Percentiles rank a stretch among this genome's conserved stretches.
Conservation (phyloP, 2,329 filamentous ascomycete genomes). For the Huntiella savannae region DNA sequence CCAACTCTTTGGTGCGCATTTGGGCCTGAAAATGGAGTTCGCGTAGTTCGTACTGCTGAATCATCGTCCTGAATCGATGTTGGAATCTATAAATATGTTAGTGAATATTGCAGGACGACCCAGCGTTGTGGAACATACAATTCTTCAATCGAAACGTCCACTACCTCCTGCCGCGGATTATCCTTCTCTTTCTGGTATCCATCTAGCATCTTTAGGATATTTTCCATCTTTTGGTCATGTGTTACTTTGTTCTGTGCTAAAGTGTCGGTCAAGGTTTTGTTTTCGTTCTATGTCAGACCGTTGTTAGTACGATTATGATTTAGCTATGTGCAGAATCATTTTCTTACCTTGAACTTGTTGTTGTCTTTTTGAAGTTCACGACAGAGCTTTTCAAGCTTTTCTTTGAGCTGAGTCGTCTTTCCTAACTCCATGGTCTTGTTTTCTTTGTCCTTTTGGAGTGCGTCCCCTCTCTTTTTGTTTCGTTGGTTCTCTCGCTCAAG, state of each 20-base stretch:
- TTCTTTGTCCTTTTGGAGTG: conserved; percentile 92
- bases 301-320: neutral
- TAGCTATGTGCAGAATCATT: neutral
- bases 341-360: conserved; percentile 83
- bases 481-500: conserved; percentile 86
- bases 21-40: conserved; percentile 87
- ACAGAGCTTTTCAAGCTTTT: conserved; percentile 92
- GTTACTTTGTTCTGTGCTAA: conserved; percentile 67
- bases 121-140: conserved; percentile 37
- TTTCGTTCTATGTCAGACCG: conserved; percentile 48
- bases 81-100: conserved; percentile 42
- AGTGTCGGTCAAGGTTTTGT: conserved; percentile 73
- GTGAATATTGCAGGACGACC: neutral
- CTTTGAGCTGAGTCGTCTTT: conserved; percentile 79
- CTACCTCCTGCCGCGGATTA: conserved; percentile 57
- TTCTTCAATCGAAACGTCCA: conserved; percentile 78
- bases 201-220: conserved; percentile 66
- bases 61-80: conserved; percentile 77
- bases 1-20: conserved; percentile 84
- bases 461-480: conserved; percentile 87
- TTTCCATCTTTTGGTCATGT: conserved; percentile 69
- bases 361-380: conserved; percentile 91
- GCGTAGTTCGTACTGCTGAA: conserved; percentile 90
- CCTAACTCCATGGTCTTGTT: conserved; percentile 70
- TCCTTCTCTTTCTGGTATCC: conserved; percentile 77